Evolutionary conservation across 2,329 filamentous ascomycete genomes (phyloP).

Genomic region (Diaporthe ampelina): DNA sequence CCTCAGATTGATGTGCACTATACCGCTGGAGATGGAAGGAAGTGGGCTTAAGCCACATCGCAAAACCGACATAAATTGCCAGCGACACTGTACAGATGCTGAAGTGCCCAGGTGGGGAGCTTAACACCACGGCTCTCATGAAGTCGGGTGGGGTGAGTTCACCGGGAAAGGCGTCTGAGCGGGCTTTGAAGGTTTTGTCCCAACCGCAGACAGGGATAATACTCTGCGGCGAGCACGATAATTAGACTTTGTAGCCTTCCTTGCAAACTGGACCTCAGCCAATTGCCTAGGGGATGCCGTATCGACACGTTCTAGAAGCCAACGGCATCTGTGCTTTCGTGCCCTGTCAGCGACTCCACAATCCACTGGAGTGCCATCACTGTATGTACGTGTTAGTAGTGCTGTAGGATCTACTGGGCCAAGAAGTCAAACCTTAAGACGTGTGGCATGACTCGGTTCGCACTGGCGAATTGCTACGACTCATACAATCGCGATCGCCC

Average conservation of each 20-base stretch:
- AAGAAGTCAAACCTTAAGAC: conserved; percentile 13
- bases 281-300: neutral
- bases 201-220: neutral
- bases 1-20: neutral
- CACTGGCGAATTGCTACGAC: neutral
- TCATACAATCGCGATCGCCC: conserved; percentile 9
- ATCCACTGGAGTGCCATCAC: neutral
- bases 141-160: neutral
- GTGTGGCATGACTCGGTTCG: neutral
- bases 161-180: conserved; percentile 10
- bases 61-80: neutral
- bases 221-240: neutral
- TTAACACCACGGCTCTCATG: neutral
- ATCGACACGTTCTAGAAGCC: conserved; percentile 14
- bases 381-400: neutral
- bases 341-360: conserved; percentile 7
- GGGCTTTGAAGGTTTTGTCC: conserved; percentile 12
- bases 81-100: neutral
- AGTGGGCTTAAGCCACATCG: conserved; percentile 1
- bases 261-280: neutral
- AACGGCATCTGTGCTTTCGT: neutral
- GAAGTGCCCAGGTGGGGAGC: neutral
- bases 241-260: conserved; percentile 8
- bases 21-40: neutral
- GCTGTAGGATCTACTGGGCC: conserved; percentile 6